Evolutionary conservation across 2,329 filamentous ascomycete genomes (phyloP).

Genomic region (Trichophyton rubrum): DNA sequence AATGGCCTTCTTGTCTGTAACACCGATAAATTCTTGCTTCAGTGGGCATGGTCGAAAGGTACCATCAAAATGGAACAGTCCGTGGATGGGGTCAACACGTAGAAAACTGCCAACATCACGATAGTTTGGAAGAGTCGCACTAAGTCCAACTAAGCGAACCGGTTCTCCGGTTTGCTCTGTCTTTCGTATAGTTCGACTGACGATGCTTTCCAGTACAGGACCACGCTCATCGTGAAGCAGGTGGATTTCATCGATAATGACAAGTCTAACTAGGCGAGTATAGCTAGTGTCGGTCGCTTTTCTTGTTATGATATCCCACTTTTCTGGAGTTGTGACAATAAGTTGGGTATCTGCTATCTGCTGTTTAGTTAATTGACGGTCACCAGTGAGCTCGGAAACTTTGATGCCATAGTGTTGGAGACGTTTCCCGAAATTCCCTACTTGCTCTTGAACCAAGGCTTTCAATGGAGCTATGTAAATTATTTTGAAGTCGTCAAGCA

Average conservation of each 20-base stretch:
- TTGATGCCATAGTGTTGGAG: conserved; percentile 82
- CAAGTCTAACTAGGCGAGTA: conserved; percentile 86
- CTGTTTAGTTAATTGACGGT: conserved; percentile 95
- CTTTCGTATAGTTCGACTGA: conserved; percentile 82
- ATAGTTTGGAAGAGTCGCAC: conserved; percentile 92
- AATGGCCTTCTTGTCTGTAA: conserved; percentile 96
- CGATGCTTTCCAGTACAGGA: conserved; percentile 91
- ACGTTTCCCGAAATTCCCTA: conserved; percentile 90
- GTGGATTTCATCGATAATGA: conserved; percentile 98
- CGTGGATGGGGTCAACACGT: conserved; percentile 72
- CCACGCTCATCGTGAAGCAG: conserved; percentile 94
- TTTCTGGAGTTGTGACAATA: conserved; percentile 96
- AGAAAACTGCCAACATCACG: conserved; percentile 91
- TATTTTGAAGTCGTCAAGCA: conserved; percentile 95
- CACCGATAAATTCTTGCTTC: conserved; percentile 92
- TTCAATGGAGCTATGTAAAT: conserved; percentile 95
- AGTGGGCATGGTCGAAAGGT: conserved; percentile 87
- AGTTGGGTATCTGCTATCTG: conserved; percentile 97
- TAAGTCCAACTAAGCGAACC: conserved; percentile 81
- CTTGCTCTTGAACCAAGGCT: conserved; percentile 91
- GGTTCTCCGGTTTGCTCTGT: conserved; percentile 90
- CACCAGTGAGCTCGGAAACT: conserved; percentile 91
- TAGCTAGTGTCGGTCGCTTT: conserved; percentile 96
- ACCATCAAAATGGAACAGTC: conserved; percentile 91
- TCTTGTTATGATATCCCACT: conserved; percentile 97